These are phyloP conservation scores for Magnaporthiopsis rhizophila DNA, from an alignment of 2,329 filamentous ascomycete genomes.

Conservation along the genomic window DNA sequence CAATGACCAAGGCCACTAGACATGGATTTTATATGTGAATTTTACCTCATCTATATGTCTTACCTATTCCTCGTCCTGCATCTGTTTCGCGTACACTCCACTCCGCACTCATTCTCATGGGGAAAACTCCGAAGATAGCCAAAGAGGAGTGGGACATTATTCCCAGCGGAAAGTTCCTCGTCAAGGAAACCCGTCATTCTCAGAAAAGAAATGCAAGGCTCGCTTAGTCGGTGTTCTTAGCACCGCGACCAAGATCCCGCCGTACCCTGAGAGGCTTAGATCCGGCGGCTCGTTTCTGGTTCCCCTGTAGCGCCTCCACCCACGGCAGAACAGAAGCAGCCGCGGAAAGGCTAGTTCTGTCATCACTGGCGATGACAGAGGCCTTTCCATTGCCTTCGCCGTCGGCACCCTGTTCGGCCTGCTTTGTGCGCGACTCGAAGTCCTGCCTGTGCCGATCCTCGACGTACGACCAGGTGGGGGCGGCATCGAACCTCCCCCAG, in stretches of 20 bases:
- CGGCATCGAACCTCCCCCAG: constrained; percentile 57
- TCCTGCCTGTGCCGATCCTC: constrained; percentile 47
- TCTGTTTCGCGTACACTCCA: too few species aligned
- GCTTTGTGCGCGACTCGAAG: constrained; percentile 15
- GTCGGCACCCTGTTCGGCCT: constrained; percentile 20
- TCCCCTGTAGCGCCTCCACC: constrained; percentile 49
- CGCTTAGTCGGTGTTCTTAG: constrained; percentile 10
- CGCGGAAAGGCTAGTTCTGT: constrained; percentile 14
- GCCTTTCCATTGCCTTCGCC: not conserved
- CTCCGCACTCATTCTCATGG: too few species aligned
- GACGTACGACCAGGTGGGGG: constrained; percentile 61
- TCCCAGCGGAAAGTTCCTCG: too few species aligned
- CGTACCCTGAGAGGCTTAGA: constrained; percentile 57
- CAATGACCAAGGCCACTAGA: too few species aligned
- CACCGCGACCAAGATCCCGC: constrained; percentile 47
- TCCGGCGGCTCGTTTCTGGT: constrained; percentile 47
- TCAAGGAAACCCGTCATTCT: too few species aligned
- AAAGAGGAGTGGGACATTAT: too few species aligned
- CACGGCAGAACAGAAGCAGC: constrained; percentile 38
- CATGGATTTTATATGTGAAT: too few species aligned
- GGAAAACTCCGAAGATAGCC: not conserved
- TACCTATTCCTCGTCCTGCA: too few species aligned
- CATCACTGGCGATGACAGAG: constrained; percentile 16
- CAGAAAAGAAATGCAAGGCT: too few species aligned
- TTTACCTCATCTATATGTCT: too few species aligned